Conservation (phyloP, 768 basidiomycete species). For the Suillus subluteus region DNA sequence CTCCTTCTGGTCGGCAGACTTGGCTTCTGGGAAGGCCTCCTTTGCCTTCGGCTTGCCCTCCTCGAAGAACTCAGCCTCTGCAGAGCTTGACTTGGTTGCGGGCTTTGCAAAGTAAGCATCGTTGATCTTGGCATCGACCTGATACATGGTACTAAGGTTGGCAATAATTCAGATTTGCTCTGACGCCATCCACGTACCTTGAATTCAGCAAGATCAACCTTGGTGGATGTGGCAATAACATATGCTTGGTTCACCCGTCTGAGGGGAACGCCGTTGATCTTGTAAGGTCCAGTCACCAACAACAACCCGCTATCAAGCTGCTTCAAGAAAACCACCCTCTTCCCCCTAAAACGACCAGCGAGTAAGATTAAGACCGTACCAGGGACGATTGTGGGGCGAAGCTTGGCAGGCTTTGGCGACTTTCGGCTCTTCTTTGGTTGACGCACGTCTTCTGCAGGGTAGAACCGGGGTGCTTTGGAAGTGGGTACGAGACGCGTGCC, state of each 20-base stretch:
- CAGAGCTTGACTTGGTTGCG: slow-evolving; percentile 69
- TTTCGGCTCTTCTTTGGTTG: slow-evolving; percentile 93
- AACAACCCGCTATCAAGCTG: slow-evolving; percentile 90
- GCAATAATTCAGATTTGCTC: not conserved
- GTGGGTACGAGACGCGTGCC: slow-evolving; percentile 86
- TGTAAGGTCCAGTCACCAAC: slow-evolving; percentile 96
- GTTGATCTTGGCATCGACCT: slow-evolving; percentile 90
- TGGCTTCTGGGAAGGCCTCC: slow-evolving; percentile 83
- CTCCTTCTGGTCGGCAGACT: slow-evolving; percentile 89
- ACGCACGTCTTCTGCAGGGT: slow-evolving; percentile 93
- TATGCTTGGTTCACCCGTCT: slow-evolving; percentile 99
- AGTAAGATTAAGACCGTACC: slow-evolving; percentile 96
- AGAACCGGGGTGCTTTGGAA: slow-evolving; percentile 85
- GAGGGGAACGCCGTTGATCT: slow-evolving; percentile 97
- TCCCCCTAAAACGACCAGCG: slow-evolving; percentile 97
- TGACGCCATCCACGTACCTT: slow-evolving; percentile 53
- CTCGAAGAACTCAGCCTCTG: slow-evolving; percentile 97
- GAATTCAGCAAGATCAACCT: slow-evolving; percentile 76
- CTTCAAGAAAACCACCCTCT: slow-evolving; percentile 98
- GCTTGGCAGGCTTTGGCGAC: slow-evolving; percentile 71
- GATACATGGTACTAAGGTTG: slow-evolving; percentile 14
- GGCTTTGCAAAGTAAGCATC: slow-evolving; percentile 94
- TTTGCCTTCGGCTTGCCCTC: slow-evolving; percentile 92
- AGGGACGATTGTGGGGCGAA: slow-evolving; percentile 88
- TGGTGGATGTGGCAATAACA: slow-evolving; percentile 97